Evolutionary conservation across 2,329 filamentous ascomycete species (phyloP), one percentile per base, ranked within the genome.

Genomic region (Gyromitra esculenta): DNA sequence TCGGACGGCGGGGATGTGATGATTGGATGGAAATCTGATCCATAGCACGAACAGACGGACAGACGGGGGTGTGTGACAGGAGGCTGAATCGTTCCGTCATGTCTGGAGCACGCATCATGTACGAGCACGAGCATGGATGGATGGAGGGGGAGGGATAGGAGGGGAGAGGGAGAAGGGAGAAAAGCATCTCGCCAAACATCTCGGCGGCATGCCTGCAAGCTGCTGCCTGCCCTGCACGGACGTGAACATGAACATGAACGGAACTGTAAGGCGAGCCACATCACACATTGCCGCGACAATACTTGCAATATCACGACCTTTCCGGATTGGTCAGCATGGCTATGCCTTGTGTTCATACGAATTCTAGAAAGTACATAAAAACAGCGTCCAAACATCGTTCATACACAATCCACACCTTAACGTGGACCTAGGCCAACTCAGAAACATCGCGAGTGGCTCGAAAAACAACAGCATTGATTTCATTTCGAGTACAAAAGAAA

Each of bases 141-240:
- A 43, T 2, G 25, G 25, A 31, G 25, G 1, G 25, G 4, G 2
- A 31, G 25, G 25, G 37, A 21, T 5, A 7, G 41, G 25, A 31
- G 57, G 60, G 15, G 25, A 31, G 25, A 31, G 50, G 41, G 41
- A 9, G 9, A 4, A 31, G 57, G 60, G n/a, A 3, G 62, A 39
- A 31, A 39, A 43, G 70, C 70, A 73, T 73, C 71, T 73, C 71
- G 63, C 71, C 71, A 73, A 75, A 65, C 72, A 68, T 74, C 62
- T 67, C 45, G 43, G 59, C 70, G 52, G 48, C 37, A 18, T 45
- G 35, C 31, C n/a, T 18, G 21, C 52, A 56, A 31, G 18, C 52
- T 8, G 52, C 8, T 31, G 25, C 25, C 25, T 18, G 64, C 65
- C 25, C 63, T 71, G 59, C 68, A 57, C 68, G 68, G 41, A 59